phyloP scores from a whole-genome alignment of 257 asterid species.

The Solanum clarkiae region DNA sequence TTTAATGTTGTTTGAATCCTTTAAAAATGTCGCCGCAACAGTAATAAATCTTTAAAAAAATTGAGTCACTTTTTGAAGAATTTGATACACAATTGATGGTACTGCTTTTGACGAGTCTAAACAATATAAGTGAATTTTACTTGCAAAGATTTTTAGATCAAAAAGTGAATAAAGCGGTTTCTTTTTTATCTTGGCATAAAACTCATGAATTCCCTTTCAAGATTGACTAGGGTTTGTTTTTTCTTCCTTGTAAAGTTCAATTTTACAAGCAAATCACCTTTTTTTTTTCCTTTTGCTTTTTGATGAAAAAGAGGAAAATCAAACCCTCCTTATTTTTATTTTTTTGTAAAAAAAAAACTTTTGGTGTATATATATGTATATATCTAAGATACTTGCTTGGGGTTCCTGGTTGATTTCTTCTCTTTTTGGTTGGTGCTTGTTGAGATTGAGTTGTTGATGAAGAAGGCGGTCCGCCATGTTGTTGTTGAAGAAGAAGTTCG shows the following conservation, averaged over 20 bases:
- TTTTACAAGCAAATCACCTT: not conserved
- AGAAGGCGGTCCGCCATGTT: not conserved
- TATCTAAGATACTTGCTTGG: not conserved
- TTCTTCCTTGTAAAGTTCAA: not conserved
- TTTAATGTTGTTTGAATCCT: not conserved
- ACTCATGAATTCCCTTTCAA: not conserved
- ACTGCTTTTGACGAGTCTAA: not conserved
- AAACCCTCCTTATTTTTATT: not conserved
- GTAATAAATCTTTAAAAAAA: not conserved
- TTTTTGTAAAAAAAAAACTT: not conserved
- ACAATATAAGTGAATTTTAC: not conserved
- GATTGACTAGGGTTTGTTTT: not conserved
- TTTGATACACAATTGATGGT: rapidly evolving
- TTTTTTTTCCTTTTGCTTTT: not conserved
- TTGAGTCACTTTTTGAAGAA: not conserved
- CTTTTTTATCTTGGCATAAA: not conserved
- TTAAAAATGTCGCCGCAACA: not conserved
- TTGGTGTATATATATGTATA: not conserved
- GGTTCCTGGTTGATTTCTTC: not conserved
- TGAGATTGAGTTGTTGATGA: not conserved
- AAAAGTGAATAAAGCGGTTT: not conserved
- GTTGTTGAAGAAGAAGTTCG: not conserved
- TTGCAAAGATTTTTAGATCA: not conserved
- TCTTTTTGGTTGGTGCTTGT: not conserved
- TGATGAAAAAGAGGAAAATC: not conserved